Evolutionary conservation across 768 basidiomycete genomes (phyloP).

Genomic region (Lentinula edodes): DNA sequence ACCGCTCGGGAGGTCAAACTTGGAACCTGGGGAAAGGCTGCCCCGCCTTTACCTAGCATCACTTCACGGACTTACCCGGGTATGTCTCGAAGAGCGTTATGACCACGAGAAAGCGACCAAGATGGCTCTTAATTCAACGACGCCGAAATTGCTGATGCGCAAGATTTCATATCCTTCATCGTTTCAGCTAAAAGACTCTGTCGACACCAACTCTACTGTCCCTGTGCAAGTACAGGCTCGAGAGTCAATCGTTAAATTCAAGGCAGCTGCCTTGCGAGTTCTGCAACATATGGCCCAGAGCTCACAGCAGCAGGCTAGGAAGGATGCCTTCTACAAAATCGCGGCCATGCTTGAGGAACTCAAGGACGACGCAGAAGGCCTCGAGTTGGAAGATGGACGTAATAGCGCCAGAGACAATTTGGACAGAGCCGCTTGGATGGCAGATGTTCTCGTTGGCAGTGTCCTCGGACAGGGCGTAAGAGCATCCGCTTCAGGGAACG

Average conservation of each 20-base stretch:
- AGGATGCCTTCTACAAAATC: conserved; percentile 67
- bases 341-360: conserved; percentile 45
- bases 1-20: not conserved
- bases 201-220: not conserved
- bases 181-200: conserved; percentile 16
- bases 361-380: conserved; percentile 53
- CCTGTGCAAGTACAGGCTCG: conserved; percentile 32
- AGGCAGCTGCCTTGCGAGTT: conserved; percentile 57
- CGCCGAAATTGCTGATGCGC: conserved; percentile 28
- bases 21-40: conserved; percentile 33
- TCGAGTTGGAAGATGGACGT: conserved; percentile 1
- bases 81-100: conserved; percentile 45
- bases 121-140: conserved; percentile 16
- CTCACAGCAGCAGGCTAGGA: conserved; percentile 42
- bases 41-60: conserved; percentile 63
- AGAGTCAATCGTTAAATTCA: conserved; percentile 62
- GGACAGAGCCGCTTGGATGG: conserved; percentile 61
- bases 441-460: conserved; percentile 67
- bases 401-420: conserved; percentile 6
- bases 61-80: conserved; percentile 65
- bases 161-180: conserved; percentile 44
- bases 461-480: conserved; percentile 18
- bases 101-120: conserved; percentile 19
- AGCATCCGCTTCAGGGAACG: not conserved
- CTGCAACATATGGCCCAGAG: conserved; percentile 59